Evolutionary conservation across 2,329 filamentous ascomycete genomes (phyloP), one percentile per base, ranked within the genome.

Genomic region (Sphaerulina populicola): DNA sequence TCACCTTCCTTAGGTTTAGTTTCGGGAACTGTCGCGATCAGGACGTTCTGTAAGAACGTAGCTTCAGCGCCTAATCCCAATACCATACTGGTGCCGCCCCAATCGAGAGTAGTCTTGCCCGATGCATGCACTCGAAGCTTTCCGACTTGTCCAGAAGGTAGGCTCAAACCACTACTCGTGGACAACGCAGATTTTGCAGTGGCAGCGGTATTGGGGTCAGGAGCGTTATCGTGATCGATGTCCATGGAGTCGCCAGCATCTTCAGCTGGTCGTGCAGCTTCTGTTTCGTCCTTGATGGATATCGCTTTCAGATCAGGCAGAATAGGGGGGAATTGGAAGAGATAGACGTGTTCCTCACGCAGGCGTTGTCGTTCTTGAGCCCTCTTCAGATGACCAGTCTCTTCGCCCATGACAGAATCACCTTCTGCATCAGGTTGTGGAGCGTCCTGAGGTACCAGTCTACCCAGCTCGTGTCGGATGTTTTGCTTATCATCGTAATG

Each of bases 241-340:
- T 60, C 52, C 60, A 62, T 63, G 8, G 54, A 38, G 11, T 61
- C 60, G 46, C 29, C 45, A 12, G 31, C 47, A 8, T 39, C 38
- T 1, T 46, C 46, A 9, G 47, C 44, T 21, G 51, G 47, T 27
- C 52, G 49, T 27, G 55, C 45, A 52, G 59, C 45, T 49, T 61
- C 60, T 23, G 57, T 49, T 21, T 68, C 64, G 27, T 59, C 52
- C 47, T 68, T 65, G 33, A 66, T 57, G 10, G 39, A 62, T 1
- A 73, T 68, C 8, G 72, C 62, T 33, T 70, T 59, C 21, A 83
- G 72, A 52, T 77, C 76, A 4, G 81, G 81, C 3, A 82, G 76
- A 52, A 81, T 72, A 0, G 81, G 79, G 10, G 81, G 81, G 60
- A 83, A 77, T 64, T 83, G 81, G 64, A 83, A 78, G 46, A 83